Evolutionary conservation across 495 filamentous ascomycete species (phyloP).

Genomic region (Hypomontagnella monticulosa): DNA sequence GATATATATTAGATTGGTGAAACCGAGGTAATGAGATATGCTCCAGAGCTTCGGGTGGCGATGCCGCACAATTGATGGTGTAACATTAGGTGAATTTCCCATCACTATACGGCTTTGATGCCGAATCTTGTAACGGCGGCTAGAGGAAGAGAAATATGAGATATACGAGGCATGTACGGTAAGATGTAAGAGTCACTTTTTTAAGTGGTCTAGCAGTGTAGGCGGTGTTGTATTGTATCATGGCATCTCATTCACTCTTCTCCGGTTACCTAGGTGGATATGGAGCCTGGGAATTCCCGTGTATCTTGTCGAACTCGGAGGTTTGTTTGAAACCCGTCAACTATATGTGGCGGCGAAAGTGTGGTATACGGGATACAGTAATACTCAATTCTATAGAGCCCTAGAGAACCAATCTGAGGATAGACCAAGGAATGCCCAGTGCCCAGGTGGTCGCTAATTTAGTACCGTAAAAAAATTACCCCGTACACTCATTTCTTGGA

Average conservation of each 20-base stretch:
- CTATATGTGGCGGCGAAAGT: background rate
- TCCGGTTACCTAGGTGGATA: no score
- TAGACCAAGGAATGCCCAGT: background rate
- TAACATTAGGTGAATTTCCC: background rate
- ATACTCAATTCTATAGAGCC: conserved; percentile 1
- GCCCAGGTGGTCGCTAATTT: no score
- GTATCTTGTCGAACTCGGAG: conserved; percentile 9
- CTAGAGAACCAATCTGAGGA: conserved; percentile 4
- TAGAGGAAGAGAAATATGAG: background rate
- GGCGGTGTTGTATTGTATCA: no score
- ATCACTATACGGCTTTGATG: background rate
- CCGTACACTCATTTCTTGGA: no score
- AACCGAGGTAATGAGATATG: conserved; percentile 1
- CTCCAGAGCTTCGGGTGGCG: background rate
- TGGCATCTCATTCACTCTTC: no score
- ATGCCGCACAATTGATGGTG: background rate
- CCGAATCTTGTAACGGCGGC: no score
- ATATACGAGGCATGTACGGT: background rate
- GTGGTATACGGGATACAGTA: conserved; percentile 2
- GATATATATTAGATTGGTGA: conserved; percentile 5
- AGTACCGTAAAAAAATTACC: no score
- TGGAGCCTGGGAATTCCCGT: no score
- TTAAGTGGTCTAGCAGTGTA: background rate
- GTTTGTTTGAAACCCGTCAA: conserved; percentile 17
- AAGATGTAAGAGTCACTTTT: conserved; percentile 4